These are phyloP conservation scores for Phytophthora hybrid DNA, from an alignment of 352 stramenopile species.

Conservation along the genomic window DNA sequence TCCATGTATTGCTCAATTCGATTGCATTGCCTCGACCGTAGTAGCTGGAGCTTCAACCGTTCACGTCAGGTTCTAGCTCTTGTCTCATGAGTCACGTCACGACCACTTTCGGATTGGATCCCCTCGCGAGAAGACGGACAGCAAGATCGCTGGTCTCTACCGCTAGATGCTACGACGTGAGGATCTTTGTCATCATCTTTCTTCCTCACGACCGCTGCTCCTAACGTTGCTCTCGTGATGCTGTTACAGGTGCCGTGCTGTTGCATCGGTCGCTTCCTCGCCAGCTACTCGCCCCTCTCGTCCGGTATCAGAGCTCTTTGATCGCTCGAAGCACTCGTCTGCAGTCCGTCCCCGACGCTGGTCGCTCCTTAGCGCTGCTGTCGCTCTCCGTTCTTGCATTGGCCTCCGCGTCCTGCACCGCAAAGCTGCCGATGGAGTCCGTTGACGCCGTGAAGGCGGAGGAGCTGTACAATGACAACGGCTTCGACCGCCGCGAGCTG, in stretches of 20 bases:
- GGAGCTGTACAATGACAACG: constrained; percentile 83
- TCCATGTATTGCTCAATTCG: constrained; percentile 23
- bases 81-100: neutral
- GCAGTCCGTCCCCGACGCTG: no score
- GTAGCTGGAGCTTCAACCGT: neutral
- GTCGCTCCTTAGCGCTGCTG: constrained; percentile 24
- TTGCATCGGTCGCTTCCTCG: constrained; percentile 33
- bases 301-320: constrained; percentile 9
- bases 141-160: constrained; percentile 10
- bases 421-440: constrained; percentile 61
- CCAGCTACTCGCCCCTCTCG: constrained; percentile 18
- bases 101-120: neutral
- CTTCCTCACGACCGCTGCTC: neutral
- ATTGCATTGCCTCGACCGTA: constrained; percentile 17
- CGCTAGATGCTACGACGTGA: constrained; percentile 42
- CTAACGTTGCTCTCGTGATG: constrained; percentile 9
- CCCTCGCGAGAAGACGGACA: no score
- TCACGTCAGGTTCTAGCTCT: constrained; percentile 34
- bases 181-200: neutral
- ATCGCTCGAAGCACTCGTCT: constrained; percentile 6
- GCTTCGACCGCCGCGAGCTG: constrained; percentile 76
- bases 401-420: constrained; percentile 24
- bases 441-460: constrained; percentile 71
- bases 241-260: constrained; percentile 29
- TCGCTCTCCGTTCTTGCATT: constrained; percentile 37